A percentile compares a stretch with the other conserved stretches of the same genome.
phyloP scores from a whole-genome alignment of 1,139 yeast species.

The Williopsis jadinii region DNA sequence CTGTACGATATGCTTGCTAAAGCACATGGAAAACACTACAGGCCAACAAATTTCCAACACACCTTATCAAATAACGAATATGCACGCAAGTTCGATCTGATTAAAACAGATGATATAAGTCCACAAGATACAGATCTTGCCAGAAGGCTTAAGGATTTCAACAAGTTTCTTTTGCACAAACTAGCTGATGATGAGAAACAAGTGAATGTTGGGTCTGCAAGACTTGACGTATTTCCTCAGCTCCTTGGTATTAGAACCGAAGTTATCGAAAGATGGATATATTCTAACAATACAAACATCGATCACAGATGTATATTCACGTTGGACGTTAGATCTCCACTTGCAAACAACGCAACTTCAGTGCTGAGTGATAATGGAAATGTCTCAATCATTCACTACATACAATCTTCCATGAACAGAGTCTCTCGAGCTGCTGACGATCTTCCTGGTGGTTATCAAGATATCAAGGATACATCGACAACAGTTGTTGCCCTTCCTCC shows the following conservation, averaged over 20 bases:
- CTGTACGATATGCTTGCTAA: constrained; percentile 86
- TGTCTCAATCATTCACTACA: constrained; percentile 40
- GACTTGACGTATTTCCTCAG: constrained; percentile 4
- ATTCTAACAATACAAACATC: constrained; percentile 27
- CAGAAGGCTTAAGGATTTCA: constrained; percentile 41
- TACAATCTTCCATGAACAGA: constrained; percentile 55
- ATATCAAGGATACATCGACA: constrained; percentile 45
- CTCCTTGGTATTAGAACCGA: not conserved
- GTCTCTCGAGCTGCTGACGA: constrained; percentile 32
- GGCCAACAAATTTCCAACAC: constrained; percentile 65
- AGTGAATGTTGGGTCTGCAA: constrained; percentile 18
- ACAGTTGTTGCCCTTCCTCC: constrained; percentile 54
- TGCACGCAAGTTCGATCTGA: constrained; percentile 43
- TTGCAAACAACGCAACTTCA: constrained; percentile 21
- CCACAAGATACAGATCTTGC: constrained; percentile 23
- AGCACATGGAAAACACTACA: constrained; percentile 63
- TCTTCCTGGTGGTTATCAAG: constrained; percentile 40
- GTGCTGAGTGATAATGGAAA: constrained; percentile 16
- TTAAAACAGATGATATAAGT: constrained; percentile 36
- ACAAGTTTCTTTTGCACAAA: constrained; percentile 49
- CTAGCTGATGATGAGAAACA: constrained; percentile 40
- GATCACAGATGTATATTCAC: constrained; percentile 28
- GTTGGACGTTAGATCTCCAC: constrained; percentile 31
- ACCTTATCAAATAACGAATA: constrained; percentile 38
- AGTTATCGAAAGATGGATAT: constrained; percentile 21